Percentiles rank a stretch among this genome's conserved stretches.
Conservation (phyloP, 2,329 filamentous ascomycete species). For the Chaetomium sp. region DNA sequence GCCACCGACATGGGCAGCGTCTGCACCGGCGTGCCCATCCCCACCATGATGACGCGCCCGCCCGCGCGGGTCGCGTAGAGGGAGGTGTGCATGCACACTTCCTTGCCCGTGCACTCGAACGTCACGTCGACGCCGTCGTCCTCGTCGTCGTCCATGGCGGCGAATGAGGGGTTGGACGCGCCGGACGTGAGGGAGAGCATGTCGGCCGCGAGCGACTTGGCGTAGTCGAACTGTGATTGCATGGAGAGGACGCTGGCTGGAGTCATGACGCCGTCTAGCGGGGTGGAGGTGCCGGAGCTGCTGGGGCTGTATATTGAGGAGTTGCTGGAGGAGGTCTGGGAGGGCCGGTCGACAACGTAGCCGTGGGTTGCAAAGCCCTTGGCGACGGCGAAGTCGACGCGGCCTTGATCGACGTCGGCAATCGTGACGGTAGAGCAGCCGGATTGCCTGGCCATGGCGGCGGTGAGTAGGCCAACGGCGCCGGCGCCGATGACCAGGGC, state of each 20-base stretch:
- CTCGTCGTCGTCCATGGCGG: constrained; percentile 51
- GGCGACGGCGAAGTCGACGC: constrained; percentile 61
- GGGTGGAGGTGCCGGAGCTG: constrained; percentile 53
- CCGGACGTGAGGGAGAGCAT: constrained; percentile 48
- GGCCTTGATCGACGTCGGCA: constrained; percentile 61
- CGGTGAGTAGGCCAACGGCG: constrained; percentile 63
- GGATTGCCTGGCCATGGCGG: constrained; percentile 62
- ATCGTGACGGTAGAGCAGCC: constrained; percentile 63
- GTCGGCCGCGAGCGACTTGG: constrained; percentile 53
- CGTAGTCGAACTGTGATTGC: constrained; percentile 53
- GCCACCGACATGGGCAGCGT: constrained; percentile 71
- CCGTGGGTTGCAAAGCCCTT: constrained; percentile 63
- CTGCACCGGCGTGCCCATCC: constrained; percentile 77
- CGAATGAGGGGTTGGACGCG: constrained; percentile 35
- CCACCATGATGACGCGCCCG: constrained; percentile 74
- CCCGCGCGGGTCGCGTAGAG: constrained; percentile 71
- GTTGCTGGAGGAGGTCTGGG: constrained; percentile 48
- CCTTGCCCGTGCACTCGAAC: constrained; percentile 78
- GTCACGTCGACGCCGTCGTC: constrained; percentile 69
- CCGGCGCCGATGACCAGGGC: constrained; percentile 67
- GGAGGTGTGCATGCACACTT: constrained; percentile 72
- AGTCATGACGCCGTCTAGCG: constrained; percentile 47
- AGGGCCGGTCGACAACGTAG: constrained; percentile 53
- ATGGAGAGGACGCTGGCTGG: constrained; percentile 50
- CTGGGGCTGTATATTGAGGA: constrained; percentile 48